Evolutionary conservation across 352 stramenopile genomes (phyloP), one percentile per base, ranked within the genome.

Genomic region (Pythium dissimile): DNA sequence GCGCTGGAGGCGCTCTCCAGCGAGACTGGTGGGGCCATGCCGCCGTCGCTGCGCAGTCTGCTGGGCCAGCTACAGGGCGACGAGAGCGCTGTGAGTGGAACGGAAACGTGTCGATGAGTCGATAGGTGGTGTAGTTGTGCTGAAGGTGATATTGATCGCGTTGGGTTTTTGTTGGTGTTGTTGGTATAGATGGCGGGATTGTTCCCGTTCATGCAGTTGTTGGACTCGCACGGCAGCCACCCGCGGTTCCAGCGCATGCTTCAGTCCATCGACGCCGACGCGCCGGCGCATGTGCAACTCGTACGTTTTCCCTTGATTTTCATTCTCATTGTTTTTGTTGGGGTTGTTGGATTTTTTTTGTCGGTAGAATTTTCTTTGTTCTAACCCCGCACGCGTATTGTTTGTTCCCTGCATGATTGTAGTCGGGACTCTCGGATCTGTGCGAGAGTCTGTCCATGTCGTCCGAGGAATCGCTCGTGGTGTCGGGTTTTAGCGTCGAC

Each of bases 371-470:
- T n/a, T n/a, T n/a, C n/a, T n/a, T n/a, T n/a, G n/a, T 30, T 16
- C 16, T 8, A 59, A 26, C n/a, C 13, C 9, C 18, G 39, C 42
- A 18, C 45, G 26, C 16, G 46, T 52, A 23, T 45, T 16, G 10
- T 31, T 9, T 47, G 8, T 28, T 23, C n/a, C n/a, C 16, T 35
- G 10, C 20, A 56, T 30, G 48, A 54, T 20, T 49, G 9, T 20
- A 80, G 67, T 64, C 71, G 18, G 75, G 66, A 0, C 60, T 92
- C 0, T 76, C 75, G 13, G 79, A 89, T 28, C 59, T 92, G 5
- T 84, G 72, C 26, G 81, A 92, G 53, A 81, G 69, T n/a, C 67
- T 92, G 13, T 83, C 81, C 20, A 67, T 92, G 49, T 86, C 81
- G 3, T 79, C 74, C 1, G 81, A 92, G 38, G 81, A 92, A 30